Base-by-base conservation (phyloP, 169 alveolate genomes). In the Ichthyophthirius multifiliis region DNA sequence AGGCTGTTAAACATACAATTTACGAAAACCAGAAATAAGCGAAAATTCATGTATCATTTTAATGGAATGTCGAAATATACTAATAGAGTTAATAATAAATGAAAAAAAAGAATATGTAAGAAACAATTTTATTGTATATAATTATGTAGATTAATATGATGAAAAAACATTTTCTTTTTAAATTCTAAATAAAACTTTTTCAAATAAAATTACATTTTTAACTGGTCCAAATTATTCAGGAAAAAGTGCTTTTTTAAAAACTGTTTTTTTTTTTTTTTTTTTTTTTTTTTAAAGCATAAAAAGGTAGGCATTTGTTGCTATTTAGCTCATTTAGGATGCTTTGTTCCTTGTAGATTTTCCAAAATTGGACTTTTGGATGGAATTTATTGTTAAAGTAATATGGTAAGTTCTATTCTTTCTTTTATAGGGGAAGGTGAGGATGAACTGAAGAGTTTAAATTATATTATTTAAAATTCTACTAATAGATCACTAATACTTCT, bases 151-250 rank as follows among this genome's bases (percentile, higher is more conserved):
- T 39, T 13, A 13, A 0, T 31, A 16, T 3, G 37, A 41, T 41
- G 2, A n/a, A 10, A 39, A 67, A 18, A 37, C 18, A 39, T 15
- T 0, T 15, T 16, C 46, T 4, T n/a, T 18, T 5, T 35, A 35
- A 6, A 7, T 67, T 12, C 23, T 67, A 67, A 44, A 37, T 16
- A 31, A 6, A 1, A 5, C 30, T 4, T 64, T 32, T 39, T 37
- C 64, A 18, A 67, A 67, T 37, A 67, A 37, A 67, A 35, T 67
- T 5, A 39, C 37, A 0, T 13, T 67, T n/a, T 16, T 67, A 37
- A 37, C 63, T 16, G 77, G 77, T 39, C 77, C 77, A 13, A 67
- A 67, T 39, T 67, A 67, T 41, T 32, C 77, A 4, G 77, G 77
- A 20, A 67, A 67, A 18, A 67, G 77, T 18, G 62, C 41, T 16